Conservation (phyloP, 1,284 basidiomycete genomes). For the Apiotrichum siamense region DNA sequence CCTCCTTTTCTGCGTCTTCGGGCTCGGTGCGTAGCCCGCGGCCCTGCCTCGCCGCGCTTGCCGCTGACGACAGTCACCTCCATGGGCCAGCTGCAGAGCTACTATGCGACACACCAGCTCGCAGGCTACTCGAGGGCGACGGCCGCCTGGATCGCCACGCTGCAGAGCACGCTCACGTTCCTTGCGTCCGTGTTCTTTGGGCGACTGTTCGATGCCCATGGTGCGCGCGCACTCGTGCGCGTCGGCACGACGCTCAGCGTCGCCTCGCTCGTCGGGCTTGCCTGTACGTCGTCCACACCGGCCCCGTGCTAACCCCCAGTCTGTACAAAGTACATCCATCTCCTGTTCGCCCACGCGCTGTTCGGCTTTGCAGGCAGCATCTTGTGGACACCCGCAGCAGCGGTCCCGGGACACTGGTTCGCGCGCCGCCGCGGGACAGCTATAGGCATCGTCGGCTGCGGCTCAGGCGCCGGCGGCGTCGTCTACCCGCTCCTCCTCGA, state of each 20-base stretch:
- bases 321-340: constrained; percentile 39
- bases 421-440: constrained; percentile 31
- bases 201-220: constrained; percentile 24
- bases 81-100: constrained; percentile 21
- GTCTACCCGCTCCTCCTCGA: constrained; percentile 39
- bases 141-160: constrained; percentile 18
- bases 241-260: constrained; percentile 16
- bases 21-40: constrained; percentile 18
- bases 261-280: constrained; percentile 18
- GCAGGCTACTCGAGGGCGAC: constrained; percentile 2
- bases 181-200: constrained; percentile 18
- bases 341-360: constrained; percentile 37
- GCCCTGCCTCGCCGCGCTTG: no score
- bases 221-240: constrained; percentile 15
- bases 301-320: constrained; percentile 28
- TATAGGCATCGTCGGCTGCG: constrained; percentile 38
- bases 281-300: constrained; percentile 12
- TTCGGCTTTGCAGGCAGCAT: constrained; percentile 35
- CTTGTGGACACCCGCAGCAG: constrained; percentile 38
- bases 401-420: constrained; percentile 43
- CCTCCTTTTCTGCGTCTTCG: constrained; percentile 19
- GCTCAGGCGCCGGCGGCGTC: constrained; percentile 36
- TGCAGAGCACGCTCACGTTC: constrained; percentile 30
- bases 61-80: constrained; percentile 12
- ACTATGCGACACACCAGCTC: constrained; percentile 18